These are phyloP conservation scores for Carnegiea gigantea DNA, from an alignment of 179 eudicot genomes.

Conservation along the genomic window DNA sequence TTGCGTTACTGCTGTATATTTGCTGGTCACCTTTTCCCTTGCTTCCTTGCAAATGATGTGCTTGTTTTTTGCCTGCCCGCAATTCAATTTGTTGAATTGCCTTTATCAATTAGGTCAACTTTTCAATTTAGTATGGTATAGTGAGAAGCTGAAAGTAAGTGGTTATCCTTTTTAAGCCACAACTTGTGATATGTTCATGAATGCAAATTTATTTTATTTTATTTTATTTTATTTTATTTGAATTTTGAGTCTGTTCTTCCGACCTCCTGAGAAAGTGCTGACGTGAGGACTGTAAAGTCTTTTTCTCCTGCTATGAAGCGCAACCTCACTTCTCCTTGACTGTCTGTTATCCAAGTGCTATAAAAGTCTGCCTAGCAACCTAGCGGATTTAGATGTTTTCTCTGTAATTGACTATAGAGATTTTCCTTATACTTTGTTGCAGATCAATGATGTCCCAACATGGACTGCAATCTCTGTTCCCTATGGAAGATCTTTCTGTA, in stretches of 20 bases:
- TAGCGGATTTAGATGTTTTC: not conserved
- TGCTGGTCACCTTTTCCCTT: not conserved
- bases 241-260: not conserved
- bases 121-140: not conserved
- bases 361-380: not conserved
- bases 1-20: not conserved
- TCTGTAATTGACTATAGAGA: not conserved
- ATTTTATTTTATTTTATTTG: not conserved
- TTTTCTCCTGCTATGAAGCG: not conserved
- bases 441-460: constrained; percentile 67
- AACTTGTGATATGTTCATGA: not conserved
- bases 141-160: not conserved
- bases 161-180: not conserved
- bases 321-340: not conserved
- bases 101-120: too few relatives aligned
- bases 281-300: not conserved
- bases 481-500: constrained; percentile 87
- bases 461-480: constrained; percentile 69
- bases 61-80: too few relatives aligned
- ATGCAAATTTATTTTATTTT: not conserved
- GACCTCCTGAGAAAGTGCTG: not conserved
- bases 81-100: too few relatives aligned
- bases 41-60: too few relatives aligned
- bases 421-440: constrained; percentile 5
- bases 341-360: not conserved